Evolutionary conservation across 768 basidiomycete species (phyloP).

Genomic region (Pisolithus orientalis): DNA sequence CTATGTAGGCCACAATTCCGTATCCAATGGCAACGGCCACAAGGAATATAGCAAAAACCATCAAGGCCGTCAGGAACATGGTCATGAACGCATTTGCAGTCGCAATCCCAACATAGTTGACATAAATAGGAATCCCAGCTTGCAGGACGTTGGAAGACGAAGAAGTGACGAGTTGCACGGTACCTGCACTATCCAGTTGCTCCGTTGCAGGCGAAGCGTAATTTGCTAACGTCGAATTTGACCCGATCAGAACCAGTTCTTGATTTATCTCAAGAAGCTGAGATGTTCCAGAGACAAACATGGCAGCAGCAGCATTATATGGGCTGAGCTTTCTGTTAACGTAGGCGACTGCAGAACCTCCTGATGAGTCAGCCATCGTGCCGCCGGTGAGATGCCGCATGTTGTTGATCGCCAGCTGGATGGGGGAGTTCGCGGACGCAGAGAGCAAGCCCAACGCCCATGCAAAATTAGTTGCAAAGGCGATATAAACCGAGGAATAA

Average conservation of each 20-base stretch:
- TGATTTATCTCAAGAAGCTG: not conserved
- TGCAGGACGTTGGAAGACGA: slow-evolving; percentile 61
- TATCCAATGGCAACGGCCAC: slow-evolving; percentile 49
- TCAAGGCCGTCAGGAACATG: slow-evolving; percentile 68
- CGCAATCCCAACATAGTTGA: slow-evolving; percentile 69
- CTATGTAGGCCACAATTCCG: slow-evolving; percentile 28
- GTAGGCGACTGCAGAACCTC: slow-evolving; percentile 59
- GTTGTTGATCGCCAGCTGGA: slow-evolving; percentile 73
- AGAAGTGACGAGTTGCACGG: slow-evolving; percentile 62
- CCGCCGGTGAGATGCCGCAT: slow-evolving; percentile 86
- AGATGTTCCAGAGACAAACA: not conserved
- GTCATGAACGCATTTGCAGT: slow-evolving; percentile 90
- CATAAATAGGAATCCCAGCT: slow-evolving; percentile 79
- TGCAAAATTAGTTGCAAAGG: slow-evolving; percentile 80
- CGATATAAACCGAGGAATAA: slow-evolving; percentile 78
- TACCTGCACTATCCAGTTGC: slow-evolving; percentile 15
- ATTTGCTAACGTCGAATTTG: slow-evolving; percentile 7
- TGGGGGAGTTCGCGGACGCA: slow-evolving; percentile 42
- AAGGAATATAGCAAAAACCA: slow-evolving; percentile 55
- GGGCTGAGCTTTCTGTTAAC: slow-evolving; percentile 81
- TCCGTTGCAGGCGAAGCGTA: slow-evolving; percentile 11
- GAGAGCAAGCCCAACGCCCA: slow-evolving; percentile 81
- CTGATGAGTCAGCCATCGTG: slow-evolving; percentile 51
- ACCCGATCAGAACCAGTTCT: slow-evolving; percentile 9
- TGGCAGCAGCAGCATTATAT: slow-evolving; percentile 43